Evolutionary conservation across 495 filamentous ascomycete genomes (phyloP).

Genomic region (Penicillium angulare): DNA sequence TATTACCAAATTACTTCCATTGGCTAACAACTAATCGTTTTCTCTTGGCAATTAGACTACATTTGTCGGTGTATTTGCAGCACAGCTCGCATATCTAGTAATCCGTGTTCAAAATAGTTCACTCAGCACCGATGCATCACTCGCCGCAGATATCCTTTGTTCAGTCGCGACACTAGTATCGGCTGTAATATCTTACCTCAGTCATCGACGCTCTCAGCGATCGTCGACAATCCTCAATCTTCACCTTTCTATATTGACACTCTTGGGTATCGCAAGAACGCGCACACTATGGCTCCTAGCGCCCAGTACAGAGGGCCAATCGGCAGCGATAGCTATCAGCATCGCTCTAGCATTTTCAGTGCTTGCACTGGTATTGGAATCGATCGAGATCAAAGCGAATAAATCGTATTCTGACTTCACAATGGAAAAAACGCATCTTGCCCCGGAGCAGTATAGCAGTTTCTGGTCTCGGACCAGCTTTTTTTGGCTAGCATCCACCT

Average conservation of each 20-base stretch:
- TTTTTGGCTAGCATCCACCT: neutral
- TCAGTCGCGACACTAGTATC: neutral
- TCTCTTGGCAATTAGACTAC: neutral
- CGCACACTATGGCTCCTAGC: neutral
- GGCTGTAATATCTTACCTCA: neutral
- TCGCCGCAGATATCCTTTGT: neutral
- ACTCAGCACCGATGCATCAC: neutral
- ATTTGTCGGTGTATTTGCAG: neutral
- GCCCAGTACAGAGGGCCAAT: neutral
- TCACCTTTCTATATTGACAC: neutral
- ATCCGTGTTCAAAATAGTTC: neutral
- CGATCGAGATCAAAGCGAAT: neutral
- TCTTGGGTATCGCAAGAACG: neutral
- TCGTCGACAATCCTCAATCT: neutral
- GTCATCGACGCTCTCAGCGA: neutral
- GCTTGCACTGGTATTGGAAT: neutral
- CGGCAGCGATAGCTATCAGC: neutral
- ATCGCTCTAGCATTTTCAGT: neutral
- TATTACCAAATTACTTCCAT: neutral
- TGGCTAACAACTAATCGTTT: neutral
- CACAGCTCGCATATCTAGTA: neutral
- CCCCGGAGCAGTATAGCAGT: neutral
- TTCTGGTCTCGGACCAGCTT: neutral
- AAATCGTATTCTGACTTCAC: neutral
- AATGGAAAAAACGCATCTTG: neutral